Conservation (phyloP, 768 basidiomycete species). For the Kwoniella pini region DNA sequence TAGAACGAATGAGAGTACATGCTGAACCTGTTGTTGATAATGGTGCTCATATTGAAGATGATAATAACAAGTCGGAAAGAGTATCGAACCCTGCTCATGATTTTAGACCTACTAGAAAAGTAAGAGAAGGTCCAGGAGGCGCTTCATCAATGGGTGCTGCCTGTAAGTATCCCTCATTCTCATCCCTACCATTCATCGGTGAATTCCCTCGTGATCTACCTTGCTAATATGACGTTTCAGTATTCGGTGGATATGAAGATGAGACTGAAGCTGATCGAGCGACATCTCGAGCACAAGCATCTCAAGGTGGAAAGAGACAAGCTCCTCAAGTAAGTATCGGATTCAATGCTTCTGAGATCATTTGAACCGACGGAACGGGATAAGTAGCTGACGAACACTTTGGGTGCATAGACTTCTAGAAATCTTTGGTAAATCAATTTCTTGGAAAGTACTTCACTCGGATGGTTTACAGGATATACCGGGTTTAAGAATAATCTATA, state of each 20-base stretch:
- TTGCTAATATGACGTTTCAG: conserved; percentile 7
- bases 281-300: conserved; percentile 16
- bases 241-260: conserved; percentile 43
- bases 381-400: too few relatives aligned
- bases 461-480: too few relatives aligned
- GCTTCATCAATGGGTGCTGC: conserved; percentile 41
- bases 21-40: conserved; percentile 38
- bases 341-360: too few relatives aligned
- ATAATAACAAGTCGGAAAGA: conserved; percentile 14
- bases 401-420: background rate
- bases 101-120: conserved; percentile 48
- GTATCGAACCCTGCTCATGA: conserved; percentile 40
- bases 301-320: conserved; percentile 41
- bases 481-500: too few relatives aligned
- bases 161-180: too few relatives aligned
- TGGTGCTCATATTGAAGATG: conserved; percentile 42
- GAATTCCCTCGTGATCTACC: too few relatives aligned
- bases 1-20: conserved; percentile 45
- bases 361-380: too few relatives aligned
- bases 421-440: conserved; percentile 10
- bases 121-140: conserved; percentile 49
- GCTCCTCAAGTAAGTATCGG: conserved; percentile 21
- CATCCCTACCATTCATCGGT: background rate
- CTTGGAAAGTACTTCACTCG: too few relatives aligned
- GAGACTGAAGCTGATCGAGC: conserved; percentile 42